Conservation (phyloP, 192 early-diverging fungal genomes). For the Coemansia sp. region DNA sequence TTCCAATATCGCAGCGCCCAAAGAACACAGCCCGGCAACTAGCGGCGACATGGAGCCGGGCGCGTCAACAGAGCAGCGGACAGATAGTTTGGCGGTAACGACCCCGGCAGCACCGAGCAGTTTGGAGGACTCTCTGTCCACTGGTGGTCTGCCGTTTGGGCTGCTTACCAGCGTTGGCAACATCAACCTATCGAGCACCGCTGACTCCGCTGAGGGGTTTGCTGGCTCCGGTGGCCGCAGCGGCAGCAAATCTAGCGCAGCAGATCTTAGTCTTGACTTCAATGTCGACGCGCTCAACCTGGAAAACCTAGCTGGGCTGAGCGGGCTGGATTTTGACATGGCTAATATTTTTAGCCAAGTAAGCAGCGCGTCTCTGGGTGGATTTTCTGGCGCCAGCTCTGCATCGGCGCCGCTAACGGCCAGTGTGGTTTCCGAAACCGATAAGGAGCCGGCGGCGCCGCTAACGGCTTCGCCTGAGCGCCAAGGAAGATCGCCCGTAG, state of each 20-base stretch:
- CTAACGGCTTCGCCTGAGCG: too few species aligned
- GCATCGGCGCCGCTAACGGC: not conserved
- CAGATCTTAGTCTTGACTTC: slow-evolving; percentile 23
- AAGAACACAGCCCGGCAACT: not conserved
- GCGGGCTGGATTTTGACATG: slow-evolving; percentile 40
- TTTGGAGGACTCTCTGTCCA: not conserved
- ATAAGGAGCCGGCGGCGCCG: too few species aligned
- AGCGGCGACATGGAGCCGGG: not conserved
- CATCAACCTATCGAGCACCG: slow-evolving; percentile 6
- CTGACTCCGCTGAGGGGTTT: not conserved
- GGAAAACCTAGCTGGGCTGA: slow-evolving; percentile 17
- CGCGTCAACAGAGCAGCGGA: not conserved
- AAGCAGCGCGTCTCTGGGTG: slow-evolving; percentile 7
- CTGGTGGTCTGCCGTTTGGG: slow-evolving; percentile 2
- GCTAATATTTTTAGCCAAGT: slow-evolving; percentile 39
- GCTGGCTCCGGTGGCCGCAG: not conserved
- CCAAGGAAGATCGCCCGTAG: too few species aligned
- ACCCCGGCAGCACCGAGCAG: not conserved
- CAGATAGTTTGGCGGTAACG: not conserved
- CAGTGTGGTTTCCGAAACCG: not conserved
- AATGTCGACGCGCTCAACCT: slow-evolving; percentile 45
- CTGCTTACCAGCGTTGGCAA: slow-evolving; percentile 8
- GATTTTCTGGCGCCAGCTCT: not conserved
- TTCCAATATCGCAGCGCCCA: not conserved
- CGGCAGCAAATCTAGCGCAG: not conserved